Base-by-base conservation (phyloP, 2,329 filamentous ascomycete species). In the Ceratocystis eucalypticola region DNA sequence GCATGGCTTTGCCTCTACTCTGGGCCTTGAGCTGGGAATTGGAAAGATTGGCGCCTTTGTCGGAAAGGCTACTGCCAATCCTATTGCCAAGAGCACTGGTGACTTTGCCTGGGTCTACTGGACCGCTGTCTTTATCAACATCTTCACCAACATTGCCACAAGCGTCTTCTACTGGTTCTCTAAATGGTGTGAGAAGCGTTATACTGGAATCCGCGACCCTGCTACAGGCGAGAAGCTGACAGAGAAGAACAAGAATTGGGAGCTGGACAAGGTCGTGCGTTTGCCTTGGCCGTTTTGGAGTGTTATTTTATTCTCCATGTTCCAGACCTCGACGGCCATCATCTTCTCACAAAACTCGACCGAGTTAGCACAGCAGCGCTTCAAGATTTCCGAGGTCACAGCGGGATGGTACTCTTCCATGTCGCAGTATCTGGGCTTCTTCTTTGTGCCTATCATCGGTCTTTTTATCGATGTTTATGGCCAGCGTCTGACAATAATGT, bases 81-180 rank as follows among this genome's bases (percentile, higher is more conserved):
- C 84, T 25, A 85, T 85, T 30, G 78, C 82, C 0, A 77, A 74
- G 69, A 80, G 79, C 12, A 82, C 80, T 0, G 82, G 83, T 0
- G 77, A 86, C 70, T 86, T 86, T 59, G 79, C 79, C 64, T 86
- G 83, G 82, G 81, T 82, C 0, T 86, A 80, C 70, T 86, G 84
- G 84, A 80, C 80, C 8, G 78, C 80, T 0, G 82, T 86, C 0
- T 82, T 84, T 70, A 85, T 86, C 80, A 85, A 86, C 67, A 67
- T 86, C 1, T 86, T 86, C 69, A 85, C 83, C 7, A 86, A 86
- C 65, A 71, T 79, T 0, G 76, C 78, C 1, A 84, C 82, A 0
- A 64, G 77, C 0, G 72, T 76, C 8, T 86, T 85, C 71, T 84
- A 78, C 74, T 77, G 78, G 69, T 85, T 86, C 70, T 83, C 78